Percentiles rank a stretch among this genome's conserved stretches.
Conservation (phyloP, 2,329 filamentous ascomycete genomes). For the Claviceps quebecensis region DNA sequence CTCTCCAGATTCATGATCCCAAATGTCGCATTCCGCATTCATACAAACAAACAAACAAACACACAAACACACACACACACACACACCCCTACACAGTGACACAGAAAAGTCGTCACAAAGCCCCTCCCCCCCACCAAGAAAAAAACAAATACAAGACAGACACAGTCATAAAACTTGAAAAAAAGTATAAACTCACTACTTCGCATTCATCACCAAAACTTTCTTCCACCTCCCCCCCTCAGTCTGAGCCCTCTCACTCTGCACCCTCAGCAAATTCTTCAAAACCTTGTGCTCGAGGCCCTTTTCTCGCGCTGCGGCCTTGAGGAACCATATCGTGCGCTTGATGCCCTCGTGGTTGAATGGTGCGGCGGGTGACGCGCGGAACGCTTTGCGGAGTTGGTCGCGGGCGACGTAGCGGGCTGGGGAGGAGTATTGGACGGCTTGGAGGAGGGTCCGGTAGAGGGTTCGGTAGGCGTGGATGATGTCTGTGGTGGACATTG, state of each 20-base stretch:
- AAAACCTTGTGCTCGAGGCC: slow-evolving; percentile 61
- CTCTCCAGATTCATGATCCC: no score
- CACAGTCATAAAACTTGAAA: no score
- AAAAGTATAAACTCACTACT: slow-evolving; percentile 12
- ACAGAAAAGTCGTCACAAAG: no score
- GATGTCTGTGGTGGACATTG: slow-evolving; percentile 26
- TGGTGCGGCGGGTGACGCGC: slow-evolving; percentile 15
- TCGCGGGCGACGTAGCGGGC: slow-evolving; percentile 48
- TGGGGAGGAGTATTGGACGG: slow-evolving; percentile 58
- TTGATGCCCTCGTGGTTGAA: slow-evolving; percentile 37
- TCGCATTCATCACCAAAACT: slow-evolving; percentile 9
- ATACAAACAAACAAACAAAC: no score
- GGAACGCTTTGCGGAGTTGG: slow-evolving; percentile 46
- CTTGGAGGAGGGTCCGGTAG: slow-evolving; percentile 51
- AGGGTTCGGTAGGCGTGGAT: slow-evolving; percentile 56
- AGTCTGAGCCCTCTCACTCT: slow-evolving; percentile 8
- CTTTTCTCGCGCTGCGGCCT: slow-evolving; percentile 45
- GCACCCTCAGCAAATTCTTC: slow-evolving; percentile 45
- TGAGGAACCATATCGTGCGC: slow-evolving; percentile 57
- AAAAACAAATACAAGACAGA: no score
- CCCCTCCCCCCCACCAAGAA: background rate
- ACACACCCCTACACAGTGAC: no score
- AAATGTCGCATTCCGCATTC: no score
- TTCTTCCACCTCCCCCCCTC: slow-evolving; percentile 9
- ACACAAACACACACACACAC: no score